phyloP scores from a whole-genome alignment of 495 filamentous ascomycete genomes.

The Cetradonia linearis region DNA sequence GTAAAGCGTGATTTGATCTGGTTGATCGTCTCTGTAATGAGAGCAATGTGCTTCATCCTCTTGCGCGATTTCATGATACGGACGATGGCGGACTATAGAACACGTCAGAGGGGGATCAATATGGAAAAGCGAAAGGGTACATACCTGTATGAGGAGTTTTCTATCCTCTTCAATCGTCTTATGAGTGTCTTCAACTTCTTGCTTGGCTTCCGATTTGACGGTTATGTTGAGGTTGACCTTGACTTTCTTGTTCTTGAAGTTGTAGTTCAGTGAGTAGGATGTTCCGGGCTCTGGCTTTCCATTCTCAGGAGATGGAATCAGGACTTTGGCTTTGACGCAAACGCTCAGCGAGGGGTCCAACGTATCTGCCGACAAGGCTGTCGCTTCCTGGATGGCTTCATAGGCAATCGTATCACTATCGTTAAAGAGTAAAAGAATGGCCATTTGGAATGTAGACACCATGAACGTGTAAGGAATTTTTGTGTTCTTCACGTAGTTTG shows the following conservation, averaged over 20 bases:
- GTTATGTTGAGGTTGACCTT: constrained; percentile 91
- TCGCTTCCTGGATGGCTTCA: constrained; percentile 73
- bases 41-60: constrained; percentile 90
- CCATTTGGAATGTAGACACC: constrained; percentile 96
- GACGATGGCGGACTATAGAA: constrained; percentile 80
- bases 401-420: constrained; percentile 76
- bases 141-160: constrained; percentile 90
- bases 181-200: constrained; percentile 91
- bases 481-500: constrained; percentile 72
- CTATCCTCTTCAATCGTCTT: constrained; percentile 99
- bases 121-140: constrained; percentile 28
- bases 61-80: constrained; percentile 99
- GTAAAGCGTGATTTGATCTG: constrained; percentile 93
- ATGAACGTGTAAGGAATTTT: constrained; percentile 96
- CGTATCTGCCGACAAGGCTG: constrained; percentile 64
- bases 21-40: constrained; percentile 87
- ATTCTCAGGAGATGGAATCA: constrained; percentile 56
- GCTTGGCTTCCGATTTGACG: constrained; percentile 89
- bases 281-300: constrained; percentile 68
- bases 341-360: constrained; percentile 78
- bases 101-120: constrained; percentile 17
- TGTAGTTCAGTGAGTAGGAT: constrained; percentile 71
- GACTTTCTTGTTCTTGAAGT: constrained; percentile 96
- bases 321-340: constrained; percentile 81
- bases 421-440: constrained; percentile 92